A percentile compares a stretch with the other conserved stretches of the same genome.
Evolutionary conservation across 306 rosid genomes (phyloP).

Genomic region (Mucuna pruriens): DNA sequence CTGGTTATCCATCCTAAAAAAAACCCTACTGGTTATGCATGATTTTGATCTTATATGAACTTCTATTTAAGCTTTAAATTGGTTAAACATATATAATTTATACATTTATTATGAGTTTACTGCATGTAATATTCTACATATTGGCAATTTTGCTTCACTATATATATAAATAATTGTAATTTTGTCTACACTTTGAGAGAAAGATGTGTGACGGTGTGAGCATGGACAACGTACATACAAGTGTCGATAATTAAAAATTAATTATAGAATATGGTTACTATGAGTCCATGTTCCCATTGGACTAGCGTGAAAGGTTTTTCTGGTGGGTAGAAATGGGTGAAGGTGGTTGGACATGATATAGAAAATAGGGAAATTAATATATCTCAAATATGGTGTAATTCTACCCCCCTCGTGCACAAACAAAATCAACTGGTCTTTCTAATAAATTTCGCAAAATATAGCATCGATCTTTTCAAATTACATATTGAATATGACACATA

Average conservation of each 20-base stretch:
- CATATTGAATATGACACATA: constrained; percentile 36
- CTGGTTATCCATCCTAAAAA: too few species aligned
- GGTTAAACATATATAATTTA: background rate
- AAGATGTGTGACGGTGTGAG: constrained; percentile 31
- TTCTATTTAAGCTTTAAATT: background rate
- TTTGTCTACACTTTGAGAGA: background rate
- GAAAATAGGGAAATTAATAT: constrained; percentile 44
- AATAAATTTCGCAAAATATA: background rate
- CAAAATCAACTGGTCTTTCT: constrained; percentile 21
- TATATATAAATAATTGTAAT: background rate
- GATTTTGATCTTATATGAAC: background rate
- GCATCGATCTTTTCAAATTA: background rate
- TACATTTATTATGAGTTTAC: background rate
- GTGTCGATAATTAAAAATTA: constrained; percentile 19
- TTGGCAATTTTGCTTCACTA: background rate
- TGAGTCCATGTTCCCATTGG: constrained; percentile 58
- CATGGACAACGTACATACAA: background rate
- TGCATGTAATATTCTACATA: background rate
- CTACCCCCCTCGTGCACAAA: constrained; percentile 56
- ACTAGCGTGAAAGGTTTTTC: constrained; percentile 37
- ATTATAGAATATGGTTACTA: constrained; percentile 17
- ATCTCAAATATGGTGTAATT: constrained; percentile 45
- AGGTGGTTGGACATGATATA: constrained; percentile 80
- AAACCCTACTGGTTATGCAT: background rate
- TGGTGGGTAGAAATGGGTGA: constrained; percentile 93